Percentiles rank a stretch among this genome's conserved stretches.
These are phyloP conservation scores for Aspergillus quadrilineatus DNA, from an alignment of 2,329 filamentous ascomycete species.

Conservation along the genomic window DNA sequence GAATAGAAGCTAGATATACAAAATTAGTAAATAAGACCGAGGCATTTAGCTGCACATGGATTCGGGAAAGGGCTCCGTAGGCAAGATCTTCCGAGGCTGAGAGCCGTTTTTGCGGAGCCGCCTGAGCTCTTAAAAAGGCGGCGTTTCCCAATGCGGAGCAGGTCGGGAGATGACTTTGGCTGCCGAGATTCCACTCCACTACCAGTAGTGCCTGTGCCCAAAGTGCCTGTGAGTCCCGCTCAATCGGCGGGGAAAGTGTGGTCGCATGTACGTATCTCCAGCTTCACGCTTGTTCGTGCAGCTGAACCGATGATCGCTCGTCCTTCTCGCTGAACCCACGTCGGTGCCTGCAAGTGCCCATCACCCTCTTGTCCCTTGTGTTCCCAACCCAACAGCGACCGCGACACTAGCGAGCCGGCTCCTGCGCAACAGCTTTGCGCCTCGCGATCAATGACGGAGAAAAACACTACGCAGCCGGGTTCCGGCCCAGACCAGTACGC, in stretches of 20 bases:
- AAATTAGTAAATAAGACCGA: not conserved
- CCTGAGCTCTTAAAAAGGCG: not conserved
- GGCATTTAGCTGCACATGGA: constrained; percentile 5
- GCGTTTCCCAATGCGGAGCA: constrained; percentile 24
- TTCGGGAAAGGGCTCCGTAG: not conserved
- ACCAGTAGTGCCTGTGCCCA: not conserved
- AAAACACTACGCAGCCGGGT: constrained; percentile 25
- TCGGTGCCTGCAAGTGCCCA: constrained; percentile 32
- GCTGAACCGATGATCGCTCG: constrained; percentile 10
- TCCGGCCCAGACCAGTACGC: constrained; percentile 27
- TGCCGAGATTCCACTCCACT: constrained; percentile 5
- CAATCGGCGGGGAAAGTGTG: constrained; percentile 23
- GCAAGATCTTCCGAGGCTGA: constrained; percentile 5
- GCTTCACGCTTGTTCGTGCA: constrained; percentile 10
- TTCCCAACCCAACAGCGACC: constrained; percentile 16
- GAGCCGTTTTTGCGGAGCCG: not conserved
- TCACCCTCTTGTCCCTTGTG: constrained; percentile 22
- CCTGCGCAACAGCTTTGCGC: constrained; percentile 28
- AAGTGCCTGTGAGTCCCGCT: constrained; percentile 13
- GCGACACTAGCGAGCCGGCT: constrained; percentile 18
- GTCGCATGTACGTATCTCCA: constrained; percentile 18
- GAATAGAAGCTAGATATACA: not conserved
- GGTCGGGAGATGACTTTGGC: constrained; percentile 21
- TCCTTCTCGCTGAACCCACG: constrained; percentile 1
- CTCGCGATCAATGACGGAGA: constrained; percentile 32